Conservation (phyloP, 2,329 filamentous ascomycete species). For the Aspergillus sp. region DNA sequence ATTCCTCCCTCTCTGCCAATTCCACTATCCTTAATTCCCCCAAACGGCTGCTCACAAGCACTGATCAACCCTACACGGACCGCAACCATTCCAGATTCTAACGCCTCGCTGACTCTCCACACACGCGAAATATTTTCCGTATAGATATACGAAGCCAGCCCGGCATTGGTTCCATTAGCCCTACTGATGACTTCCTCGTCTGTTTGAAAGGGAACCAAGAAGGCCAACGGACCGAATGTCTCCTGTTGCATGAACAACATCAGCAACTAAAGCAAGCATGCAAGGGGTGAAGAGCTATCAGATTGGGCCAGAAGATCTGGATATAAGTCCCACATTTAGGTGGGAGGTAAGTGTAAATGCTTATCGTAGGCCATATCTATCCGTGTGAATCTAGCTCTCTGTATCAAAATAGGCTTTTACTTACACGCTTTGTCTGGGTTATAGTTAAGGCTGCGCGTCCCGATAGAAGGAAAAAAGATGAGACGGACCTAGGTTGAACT, state of each 20-base stretch:
- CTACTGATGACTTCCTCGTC: conserved; percentile 54
- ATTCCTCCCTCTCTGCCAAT: conserved; percentile 52
- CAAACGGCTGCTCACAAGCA: conserved; percentile 22
- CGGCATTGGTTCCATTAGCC: conserved; percentile 23
- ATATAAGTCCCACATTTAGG: too few relatives aligned
- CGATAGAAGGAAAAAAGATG: too few relatives aligned
- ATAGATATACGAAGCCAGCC: conserved; percentile 2
- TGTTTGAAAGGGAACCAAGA: conserved; percentile 62
- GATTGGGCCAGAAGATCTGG: too few relatives aligned
- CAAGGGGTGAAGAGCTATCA: too few relatives aligned
- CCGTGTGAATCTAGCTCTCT: too few relatives aligned
- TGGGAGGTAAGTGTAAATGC: too few relatives aligned
- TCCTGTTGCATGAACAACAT: conserved; percentile 60
- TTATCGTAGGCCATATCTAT: too few relatives aligned
- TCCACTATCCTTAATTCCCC: conserved; percentile 29
- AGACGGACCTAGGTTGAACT: too few relatives aligned
- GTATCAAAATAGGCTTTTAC: too few relatives aligned
- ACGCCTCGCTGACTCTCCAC: not conserved
- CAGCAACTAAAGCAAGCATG: too few relatives aligned
- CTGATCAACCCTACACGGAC: conserved; percentile 25
- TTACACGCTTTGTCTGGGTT: too few relatives aligned
- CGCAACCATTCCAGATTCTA: conserved; percentile 12
- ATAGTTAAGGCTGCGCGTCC: too few relatives aligned
- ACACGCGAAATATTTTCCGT: not conserved
- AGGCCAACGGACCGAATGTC: conserved; percentile 62